phyloP scores from a whole-genome alignment of 2,329 filamentous ascomycete genomes.

The Penicillium digitatum region DNA sequence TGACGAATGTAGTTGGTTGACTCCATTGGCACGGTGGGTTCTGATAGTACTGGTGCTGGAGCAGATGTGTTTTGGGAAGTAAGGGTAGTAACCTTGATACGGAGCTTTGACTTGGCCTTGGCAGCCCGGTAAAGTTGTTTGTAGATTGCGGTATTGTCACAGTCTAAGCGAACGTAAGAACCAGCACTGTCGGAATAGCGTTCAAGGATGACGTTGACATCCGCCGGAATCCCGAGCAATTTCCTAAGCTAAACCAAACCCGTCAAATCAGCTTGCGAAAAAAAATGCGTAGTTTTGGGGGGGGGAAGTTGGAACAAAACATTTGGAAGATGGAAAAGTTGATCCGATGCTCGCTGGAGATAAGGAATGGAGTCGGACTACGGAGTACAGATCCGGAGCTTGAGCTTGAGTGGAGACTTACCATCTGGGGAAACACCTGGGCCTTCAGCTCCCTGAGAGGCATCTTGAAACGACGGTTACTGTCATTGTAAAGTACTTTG shows the following conservation, averaged over 20 bases:
- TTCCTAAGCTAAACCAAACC: slow-evolving; percentile 59
- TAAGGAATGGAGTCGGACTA: slow-evolving; percentile 21
- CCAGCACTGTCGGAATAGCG: slow-evolving; percentile 92
- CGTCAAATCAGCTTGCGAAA: slow-evolving; percentile 12
- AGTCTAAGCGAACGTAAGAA: slow-evolving; percentile 73
- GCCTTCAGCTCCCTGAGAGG: slow-evolving; percentile 78
- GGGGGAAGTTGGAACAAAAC: neutral
- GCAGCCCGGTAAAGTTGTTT: slow-evolving; percentile 95
- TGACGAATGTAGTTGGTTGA: slow-evolving; percentile 26
- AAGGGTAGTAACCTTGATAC: slow-evolving; percentile 68
- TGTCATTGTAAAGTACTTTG: slow-evolving; percentile 76
- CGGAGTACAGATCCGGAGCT: slow-evolving; percentile 23
- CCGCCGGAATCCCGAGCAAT: slow-evolving; percentile 61
- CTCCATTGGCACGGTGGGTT: slow-evolving; percentile 11
- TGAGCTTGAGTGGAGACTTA: slow-evolving; percentile 52
- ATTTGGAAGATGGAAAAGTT: neutral
- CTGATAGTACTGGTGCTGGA: slow-evolving; percentile 12
- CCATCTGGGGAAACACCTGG: slow-evolving; percentile 72
- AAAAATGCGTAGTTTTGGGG: neutral
- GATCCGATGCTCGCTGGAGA: slow-evolving; percentile 11
- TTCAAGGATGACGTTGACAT: slow-evolving; percentile 68
- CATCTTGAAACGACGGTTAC: slow-evolving; percentile 79
- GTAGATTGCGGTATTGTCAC: slow-evolving; percentile 75
- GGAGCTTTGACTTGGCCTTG: slow-evolving; percentile 96
- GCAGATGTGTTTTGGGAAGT: slow-evolving; percentile 43